These are phyloP conservation scores for Cyberlindnera mycetangii DNA, from an alignment of 805 yeast genomes.

Conservation along the genomic window DNA sequence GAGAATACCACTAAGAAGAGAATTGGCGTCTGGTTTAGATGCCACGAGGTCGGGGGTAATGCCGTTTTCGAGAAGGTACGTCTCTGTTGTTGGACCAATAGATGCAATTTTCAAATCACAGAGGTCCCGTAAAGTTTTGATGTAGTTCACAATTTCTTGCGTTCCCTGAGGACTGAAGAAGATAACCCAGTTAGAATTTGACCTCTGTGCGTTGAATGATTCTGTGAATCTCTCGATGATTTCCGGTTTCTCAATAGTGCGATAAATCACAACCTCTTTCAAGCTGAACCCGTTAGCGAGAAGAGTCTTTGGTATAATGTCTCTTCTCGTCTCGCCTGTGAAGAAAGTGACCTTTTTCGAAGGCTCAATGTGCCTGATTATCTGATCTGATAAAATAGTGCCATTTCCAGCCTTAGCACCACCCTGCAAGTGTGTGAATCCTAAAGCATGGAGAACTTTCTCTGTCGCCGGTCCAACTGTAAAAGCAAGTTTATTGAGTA, in stretches of 20 bases:
- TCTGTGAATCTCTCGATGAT: conserved; percentile 32
- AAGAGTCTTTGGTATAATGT: conserved; percentile 69
- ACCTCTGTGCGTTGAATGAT: conserved; percentile 30
- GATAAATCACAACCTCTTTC: conserved; percentile 64
- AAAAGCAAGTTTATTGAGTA: conserved; percentile 56
- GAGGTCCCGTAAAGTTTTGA: conserved; percentile 24
- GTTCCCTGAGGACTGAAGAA: conserved; percentile 94
- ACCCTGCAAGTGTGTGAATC: conserved; percentile 69
- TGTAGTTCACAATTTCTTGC: conserved; percentile 49
- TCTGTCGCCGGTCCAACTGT: conserved; percentile 94
- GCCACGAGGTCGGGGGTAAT: conserved; percentile 64
- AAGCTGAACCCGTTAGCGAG: conserved; percentile 40
- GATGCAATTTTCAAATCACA: conserved; percentile 53
- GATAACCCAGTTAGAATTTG: conserved; percentile 60
- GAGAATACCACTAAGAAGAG: conserved; percentile 41
- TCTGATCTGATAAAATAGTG: conserved; percentile 58
- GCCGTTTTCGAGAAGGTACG: conserved; percentile 49
- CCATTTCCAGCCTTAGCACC: conserved; percentile 85
- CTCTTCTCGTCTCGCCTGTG: conserved; percentile 84
- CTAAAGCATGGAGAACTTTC: conserved; percentile 51
- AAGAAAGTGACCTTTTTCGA: conserved; percentile 54
- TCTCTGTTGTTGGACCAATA: conserved; percentile 90
- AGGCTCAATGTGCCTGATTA: conserved; percentile 33
- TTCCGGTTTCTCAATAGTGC: conserved; percentile 52
- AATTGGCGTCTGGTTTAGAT: conserved; percentile 64